These are phyloP conservation scores for Albugo candida DNA, from an alignment of 352 stramenopile genomes.

Conservation along the genomic window DNA sequence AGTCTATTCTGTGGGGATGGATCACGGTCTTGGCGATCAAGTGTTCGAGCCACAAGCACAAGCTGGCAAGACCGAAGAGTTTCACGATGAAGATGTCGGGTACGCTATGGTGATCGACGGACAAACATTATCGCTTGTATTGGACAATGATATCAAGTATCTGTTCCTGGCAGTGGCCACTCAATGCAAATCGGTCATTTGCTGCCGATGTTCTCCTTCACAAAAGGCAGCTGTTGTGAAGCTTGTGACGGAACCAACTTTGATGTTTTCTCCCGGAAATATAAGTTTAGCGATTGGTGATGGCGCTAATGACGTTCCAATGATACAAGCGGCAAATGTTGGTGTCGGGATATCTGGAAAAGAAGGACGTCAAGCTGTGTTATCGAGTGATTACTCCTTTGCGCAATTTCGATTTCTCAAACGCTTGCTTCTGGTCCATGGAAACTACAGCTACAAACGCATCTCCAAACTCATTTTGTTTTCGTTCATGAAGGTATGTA, in stretches of 20 bases:
- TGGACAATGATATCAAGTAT: conserved; percentile 81
- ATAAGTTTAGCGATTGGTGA: conserved; percentile 75
- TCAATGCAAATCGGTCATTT: conserved; percentile 81
- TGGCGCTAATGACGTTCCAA: conserved; percentile 72
- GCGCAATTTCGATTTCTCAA: conserved; percentile 73
- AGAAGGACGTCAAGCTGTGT: conserved; percentile 64
- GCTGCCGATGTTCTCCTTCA: conserved; percentile 61
- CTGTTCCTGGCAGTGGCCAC: conserved; percentile 73
- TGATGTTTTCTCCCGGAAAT: conserved; percentile 78
- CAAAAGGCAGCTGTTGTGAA: conserved; percentile 77
- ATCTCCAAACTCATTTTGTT: conserved; percentile 81
- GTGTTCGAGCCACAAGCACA: conserved; percentile 49
- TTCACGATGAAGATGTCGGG: conserved; percentile 35
- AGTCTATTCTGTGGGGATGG: conserved; percentile 18
- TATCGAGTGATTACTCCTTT: conserved; percentile 72
- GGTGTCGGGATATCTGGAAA: conserved; percentile 75
- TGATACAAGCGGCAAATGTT: conserved; percentile 78
- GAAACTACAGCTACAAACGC: conserved; percentile 82
- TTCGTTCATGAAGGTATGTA: conserved; percentile 60
- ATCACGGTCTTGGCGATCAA: conserved; percentile 14
- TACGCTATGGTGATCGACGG: conserved; percentile 84
- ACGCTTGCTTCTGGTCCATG: conserved; percentile 60
- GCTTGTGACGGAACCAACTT: conserved; percentile 67
- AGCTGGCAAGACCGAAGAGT: conserved; percentile 16
- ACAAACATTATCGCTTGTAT: conserved; percentile 56